Base-by-base conservation (phyloP, 2,329 filamentous ascomycete species). In the Fusarium vanettenii region DNA sequence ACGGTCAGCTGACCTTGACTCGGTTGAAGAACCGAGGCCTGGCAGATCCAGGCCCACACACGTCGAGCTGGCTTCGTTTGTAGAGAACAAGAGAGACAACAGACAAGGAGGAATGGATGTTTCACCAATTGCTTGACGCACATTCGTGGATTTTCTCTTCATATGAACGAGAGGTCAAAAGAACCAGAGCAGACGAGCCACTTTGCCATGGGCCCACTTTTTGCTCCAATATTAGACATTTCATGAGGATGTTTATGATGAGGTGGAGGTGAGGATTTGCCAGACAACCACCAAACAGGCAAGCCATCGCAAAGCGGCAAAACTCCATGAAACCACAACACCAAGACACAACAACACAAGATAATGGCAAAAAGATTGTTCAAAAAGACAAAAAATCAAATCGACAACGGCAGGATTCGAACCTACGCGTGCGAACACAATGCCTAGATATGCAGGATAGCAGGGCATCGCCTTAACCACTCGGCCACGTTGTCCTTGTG, bases 1-100 rank as follows among this genome's bases (percentile, higher is more conserved):
- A 25, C 20, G 29, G 29, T 70, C 66, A 72, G 50, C 69, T 72
- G 71, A 74, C 48, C 6, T 9, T 10, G 10, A 14, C 57, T 65
- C 31, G 50, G 27, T 9, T 29, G 27, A 29, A 14, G 20, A 52
- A 27, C 52, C 39, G 63, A 37, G 52, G 48, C 22, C n/a, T 31
- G 29, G 29, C 48, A 27, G 25, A 22, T 18, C 18, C n/a, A 22
- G 45, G 16, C 31, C 45, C 43, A 20, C 43, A 52, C 25, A 5
- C 9, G 1, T 25, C 14, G 14, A 48, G 22, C 20, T 16, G 43
- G 20, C 20, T 25, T 45, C 20, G 20, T 16, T 45, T 14, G 20
- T 8, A 48, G 14, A 48, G 22, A 18, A 48, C 18, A 16, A 39
- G 20, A 18, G 43, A 22, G 43, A 10, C 43, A 48, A 27, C 14